Base-by-base conservation (phyloP, 202 grass and related monocot species). In the Sporobolus alterniflorus region DNA sequence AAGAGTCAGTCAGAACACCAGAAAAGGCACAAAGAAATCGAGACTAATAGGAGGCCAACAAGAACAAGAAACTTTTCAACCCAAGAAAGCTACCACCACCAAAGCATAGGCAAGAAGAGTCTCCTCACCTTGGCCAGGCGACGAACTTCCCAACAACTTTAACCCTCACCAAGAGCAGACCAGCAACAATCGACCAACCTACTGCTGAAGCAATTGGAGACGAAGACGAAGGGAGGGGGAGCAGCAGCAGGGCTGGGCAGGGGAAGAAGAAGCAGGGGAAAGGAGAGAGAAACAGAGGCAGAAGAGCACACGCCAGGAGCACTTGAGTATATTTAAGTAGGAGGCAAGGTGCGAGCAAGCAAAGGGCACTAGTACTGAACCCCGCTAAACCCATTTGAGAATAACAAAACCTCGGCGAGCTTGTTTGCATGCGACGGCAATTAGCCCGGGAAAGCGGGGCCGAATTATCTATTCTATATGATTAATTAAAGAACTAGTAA, bases 371-470 rank as follows among this genome's bases (percentile, higher is more conserved):
- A n/a, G n/a, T n/a, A 77, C 77, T 84, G 64, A 91, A 76, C 76
- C 72, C 59, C 42, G 67, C 71, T 51, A 29, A 75, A 57, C 65
- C 21, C 48, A n/a, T 55, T 63, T 31, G 4, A 22, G 28, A 80
- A 55, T 85, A 85, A 73, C 21, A 85, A 79, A 79, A 63, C 77
- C 50, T 55, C 22, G 34, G 17, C 30, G 55, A 65, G 55, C 59
- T 88, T 85, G 85, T 85, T 88, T 85, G 71, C 72, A 62, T 88
- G 26, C 73, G 81, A 85, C 41, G 77, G 81, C 81, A 88, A 84
- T 85, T 60, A 52, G 25, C 57, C 70, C 64, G 29, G 26, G 60
- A 84, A 88, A 54, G 62, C 61, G 67, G 73, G 78, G 64, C 14
- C 17, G 50, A 18, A 28, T 82, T 78, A 31, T 82, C 8, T n/a